Conservation (phyloP, 495 filamentous ascomycete species). For the Trypethelium eluteriae region DNA sequence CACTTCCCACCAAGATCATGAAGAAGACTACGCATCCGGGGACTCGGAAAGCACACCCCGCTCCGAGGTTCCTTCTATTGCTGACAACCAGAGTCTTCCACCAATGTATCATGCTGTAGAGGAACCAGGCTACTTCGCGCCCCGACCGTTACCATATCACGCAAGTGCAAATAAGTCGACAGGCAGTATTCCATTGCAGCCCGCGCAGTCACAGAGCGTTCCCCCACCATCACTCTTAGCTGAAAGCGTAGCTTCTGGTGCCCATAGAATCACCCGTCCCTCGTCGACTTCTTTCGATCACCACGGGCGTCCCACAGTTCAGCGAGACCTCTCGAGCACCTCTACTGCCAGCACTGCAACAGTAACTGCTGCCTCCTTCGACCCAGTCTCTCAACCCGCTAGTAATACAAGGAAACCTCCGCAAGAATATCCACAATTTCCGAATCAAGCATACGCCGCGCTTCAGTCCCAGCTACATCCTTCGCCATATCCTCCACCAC, state of each 20-base stretch:
- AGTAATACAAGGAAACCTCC: conserved; percentile 12
- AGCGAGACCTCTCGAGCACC: conserved; percentile 27
- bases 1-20: neutral
- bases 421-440: conserved; percentile 31
- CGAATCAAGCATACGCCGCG: conserved; percentile 39
- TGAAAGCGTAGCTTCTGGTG: conserved; percentile 13
- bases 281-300: conserved; percentile 22
- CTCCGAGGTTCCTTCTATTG: conserved; percentile 24
- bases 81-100: conserved; percentile 10
- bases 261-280: conserved; percentile 4
- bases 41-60: conserved; percentile 30
- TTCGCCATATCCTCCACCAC: conserved; percentile 25
- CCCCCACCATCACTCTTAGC: conserved; percentile 17
- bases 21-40: conserved; percentile 1
- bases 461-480: conserved; percentile 38
- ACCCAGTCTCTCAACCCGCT: conserved; percentile 15
- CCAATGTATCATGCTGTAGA: neutral
- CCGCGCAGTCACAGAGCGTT: conserved; percentile 20
- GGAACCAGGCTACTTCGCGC: conserved; percentile 23
- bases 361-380: conserved; percentile 22
- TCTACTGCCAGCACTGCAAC: conserved; percentile 30
- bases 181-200: conserved; percentile 9
- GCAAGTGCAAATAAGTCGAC: conserved; percentile 17
- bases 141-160: conserved; percentile 23
- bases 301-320: conserved; percentile 23